Conservation (phyloP, 176 grass and related monocot species). For the Typha latifolia region DNA sequence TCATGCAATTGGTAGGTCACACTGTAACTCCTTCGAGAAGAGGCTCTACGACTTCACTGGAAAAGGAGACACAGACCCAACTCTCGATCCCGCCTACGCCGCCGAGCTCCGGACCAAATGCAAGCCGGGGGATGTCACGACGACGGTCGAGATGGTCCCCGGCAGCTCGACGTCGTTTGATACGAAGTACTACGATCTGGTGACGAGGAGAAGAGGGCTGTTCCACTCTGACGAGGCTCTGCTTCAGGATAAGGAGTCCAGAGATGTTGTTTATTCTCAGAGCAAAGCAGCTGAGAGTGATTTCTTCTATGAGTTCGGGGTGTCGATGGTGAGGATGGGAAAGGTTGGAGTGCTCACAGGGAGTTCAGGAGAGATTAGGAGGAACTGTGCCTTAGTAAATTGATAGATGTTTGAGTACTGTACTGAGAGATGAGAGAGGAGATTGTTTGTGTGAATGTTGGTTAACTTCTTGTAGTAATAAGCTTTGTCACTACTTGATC, state of each 20-base stretch:
- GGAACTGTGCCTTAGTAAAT: conserved; percentile 8
- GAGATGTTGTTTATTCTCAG: conserved; percentile 38
- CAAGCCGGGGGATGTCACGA: neutral
- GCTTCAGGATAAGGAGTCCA: conserved; percentile 30
- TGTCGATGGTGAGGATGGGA: conserved; percentile 67
- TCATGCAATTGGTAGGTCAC: conserved; percentile 38
- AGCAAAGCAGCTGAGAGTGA: conserved; percentile 14
- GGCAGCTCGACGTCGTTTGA: neutral
- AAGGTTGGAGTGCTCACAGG: conserved; percentile 16
- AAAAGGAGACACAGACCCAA: neutral
- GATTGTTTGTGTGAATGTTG: too few species aligned
- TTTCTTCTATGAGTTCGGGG: conserved; percentile 56
- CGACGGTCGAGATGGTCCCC: neutral
- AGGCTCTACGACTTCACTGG: conserved; percentile 5
- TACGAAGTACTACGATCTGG: neutral
- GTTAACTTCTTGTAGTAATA: too few species aligned
- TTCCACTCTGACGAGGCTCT: conserved; percentile 74
- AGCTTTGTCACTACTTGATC: too few species aligned
- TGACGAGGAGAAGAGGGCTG: conserved; percentile 12
- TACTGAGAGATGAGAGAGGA: too few species aligned
- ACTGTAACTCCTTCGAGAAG: conserved; percentile 24
- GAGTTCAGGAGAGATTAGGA: conserved; percentile 12
- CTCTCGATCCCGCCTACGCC: neutral
- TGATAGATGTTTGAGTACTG: conserved; percentile 1
- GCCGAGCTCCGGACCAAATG: neutral